These are phyloP conservation scores for Kandelia obovata DNA, from an alignment of 345 rosid genomes.

Conservation along the genomic window DNA sequence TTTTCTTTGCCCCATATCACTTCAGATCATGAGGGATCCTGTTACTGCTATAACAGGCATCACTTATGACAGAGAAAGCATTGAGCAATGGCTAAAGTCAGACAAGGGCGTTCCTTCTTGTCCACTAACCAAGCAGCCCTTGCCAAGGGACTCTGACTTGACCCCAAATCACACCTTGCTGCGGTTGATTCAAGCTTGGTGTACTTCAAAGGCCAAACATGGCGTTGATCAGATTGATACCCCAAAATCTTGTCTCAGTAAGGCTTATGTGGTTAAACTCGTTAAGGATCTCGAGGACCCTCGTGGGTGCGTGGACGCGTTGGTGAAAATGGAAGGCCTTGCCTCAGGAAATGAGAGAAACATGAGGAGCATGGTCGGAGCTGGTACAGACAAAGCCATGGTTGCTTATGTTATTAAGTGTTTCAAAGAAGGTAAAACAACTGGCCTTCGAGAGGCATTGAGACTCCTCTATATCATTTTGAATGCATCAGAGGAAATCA, in stretches of 20 bases:
- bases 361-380: conserved; percentile 30
- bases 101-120: conserved; percentile 28
- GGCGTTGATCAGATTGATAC: conserved; percentile 36
- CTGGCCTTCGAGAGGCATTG: conserved; percentile 37
- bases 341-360: conserved; percentile 33
- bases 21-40: conserved; percentile 57
- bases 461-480: conserved; percentile 31
- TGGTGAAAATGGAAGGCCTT: conserved; percentile 35
- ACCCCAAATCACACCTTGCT: conserved; percentile 51
- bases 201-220: conserved; percentile 13
- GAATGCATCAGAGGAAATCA: conserved; percentile 28
- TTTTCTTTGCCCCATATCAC: conserved; percentile 59
- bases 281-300: conserved; percentile 29
- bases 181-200: conserved; percentile 60
- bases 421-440: conserved; percentile 9
- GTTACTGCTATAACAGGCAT: conserved; percentile 61
- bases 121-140: conserved; percentile 51
- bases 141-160: conserved; percentile 35
- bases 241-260: conserved; percentile 28
- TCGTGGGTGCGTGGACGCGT: neutral
- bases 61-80: conserved; percentile 57
- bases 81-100: conserved; percentile 47
- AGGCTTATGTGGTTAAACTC: conserved; percentile 23
- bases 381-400: conserved; percentile 29
- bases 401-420: conserved; percentile 24